phyloP scores from a whole-genome alignment of 768 basidiomycete species.

The Gelatoporia subvermispora region DNA sequence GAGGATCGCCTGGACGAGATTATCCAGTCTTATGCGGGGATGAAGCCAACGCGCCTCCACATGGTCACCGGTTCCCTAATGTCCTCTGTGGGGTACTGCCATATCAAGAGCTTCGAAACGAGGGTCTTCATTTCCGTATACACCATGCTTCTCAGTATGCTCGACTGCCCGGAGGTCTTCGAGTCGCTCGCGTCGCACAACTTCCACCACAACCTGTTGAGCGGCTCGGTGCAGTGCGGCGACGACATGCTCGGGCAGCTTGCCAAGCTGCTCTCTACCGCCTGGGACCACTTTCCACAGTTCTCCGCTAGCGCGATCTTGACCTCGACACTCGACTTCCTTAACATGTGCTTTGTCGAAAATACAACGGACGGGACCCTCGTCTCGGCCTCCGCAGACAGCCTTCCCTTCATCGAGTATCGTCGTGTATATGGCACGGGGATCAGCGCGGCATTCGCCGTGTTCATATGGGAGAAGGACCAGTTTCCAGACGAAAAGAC shows the following conservation, averaged over 20 bases:
- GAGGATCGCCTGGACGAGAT: background rate
- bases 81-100: background rate
- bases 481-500: slow-evolving; percentile 24
- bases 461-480: slow-evolving; percentile 31
- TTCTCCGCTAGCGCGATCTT: background rate
- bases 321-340: background rate
- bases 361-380: background rate
- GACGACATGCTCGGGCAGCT: background rate
- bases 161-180: background rate
- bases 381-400: too few species aligned
- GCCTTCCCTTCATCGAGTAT: slow-evolving; percentile 21
- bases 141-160: background rate
- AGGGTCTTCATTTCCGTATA: background rate
- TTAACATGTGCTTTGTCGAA: background rate
- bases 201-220: background rate
- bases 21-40: background rate
- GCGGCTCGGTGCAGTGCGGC: background rate
- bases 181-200: background rate
- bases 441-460: slow-evolving; percentile 28
- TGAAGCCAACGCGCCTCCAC: background rate
- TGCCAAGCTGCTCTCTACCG: background rate
- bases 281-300: background rate
- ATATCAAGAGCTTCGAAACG: background rate
- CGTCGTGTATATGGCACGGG: slow-evolving; percentile 25
- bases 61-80: background rate